Base-by-base conservation (phyloP, 805 yeast genomes). In the Millerozyma miso region DNA sequence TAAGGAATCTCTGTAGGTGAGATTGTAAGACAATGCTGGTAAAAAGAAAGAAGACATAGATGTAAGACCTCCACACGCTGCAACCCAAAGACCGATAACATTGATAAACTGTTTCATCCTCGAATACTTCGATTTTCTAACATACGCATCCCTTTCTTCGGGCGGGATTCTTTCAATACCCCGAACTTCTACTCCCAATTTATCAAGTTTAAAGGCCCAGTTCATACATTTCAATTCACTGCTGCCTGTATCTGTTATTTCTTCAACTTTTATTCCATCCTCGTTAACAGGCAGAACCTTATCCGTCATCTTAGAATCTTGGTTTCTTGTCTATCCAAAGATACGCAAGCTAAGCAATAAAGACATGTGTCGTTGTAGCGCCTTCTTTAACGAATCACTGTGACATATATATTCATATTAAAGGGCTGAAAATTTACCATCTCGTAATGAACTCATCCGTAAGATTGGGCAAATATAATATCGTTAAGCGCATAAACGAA, bases 31-130 rank as follows among this genome's bases (percentile, higher is more conserved):
- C 19, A 66, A 43, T 0, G 67, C 56, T 4, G 69, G 63, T 14
- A 64, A 48, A 39, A 64, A 66, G 44, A 62, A 66, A 18, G 69
- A 59, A 2, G 66, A 58, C 70, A 63, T 65, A 5, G 71, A 59
- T 3, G 70, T 63, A 20, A 66, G 46, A 1, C 71, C 70, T 8
- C 69, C 70, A 47, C 70, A 63, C 2, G 65, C 71, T 31, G 71
- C 63, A 42, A 62, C 53, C 70, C 70, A 66, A 8, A 66, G 55
- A 1, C 71, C 71, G 19, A 59, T 38, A 4, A 66, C 69, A 39
- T 59, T 54, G 4, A 56, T 14, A 37, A 63, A 58, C 39, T 61
- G 68, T 14, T 44, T 23, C 3, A 39, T 16, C 15, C 39, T 50
- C 16, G 53, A 43, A 35, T 45, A 41, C 4, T 38, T 34, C 13